Percentiles rank a stretch among this genome's conserved stretches.
phyloP scores from a whole-genome alignment of 345 rosid genomes.

The Crucihimalaya himalaica region DNA sequence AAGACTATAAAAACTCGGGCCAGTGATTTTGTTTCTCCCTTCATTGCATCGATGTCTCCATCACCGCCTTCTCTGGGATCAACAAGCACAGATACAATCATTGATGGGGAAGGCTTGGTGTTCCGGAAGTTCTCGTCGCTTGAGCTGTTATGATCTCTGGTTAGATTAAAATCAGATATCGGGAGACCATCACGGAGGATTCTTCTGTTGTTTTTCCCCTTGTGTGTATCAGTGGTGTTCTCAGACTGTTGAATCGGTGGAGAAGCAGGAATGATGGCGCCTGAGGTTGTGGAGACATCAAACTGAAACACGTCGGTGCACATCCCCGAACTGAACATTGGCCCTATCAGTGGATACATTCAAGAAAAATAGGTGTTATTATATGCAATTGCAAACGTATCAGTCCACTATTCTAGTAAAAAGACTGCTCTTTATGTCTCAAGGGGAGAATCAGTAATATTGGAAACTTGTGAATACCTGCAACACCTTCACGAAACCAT shows the following conservation, averaged over 20 bases:
- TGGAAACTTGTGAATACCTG: slow-evolving; percentile 55
- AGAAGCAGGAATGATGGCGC: slow-evolving; percentile 67
- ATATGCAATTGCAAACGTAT: slow-evolving; percentile 6
- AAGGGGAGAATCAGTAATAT: neutral
- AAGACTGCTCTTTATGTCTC: neutral
- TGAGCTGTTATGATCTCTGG: slow-evolving; percentile 44
- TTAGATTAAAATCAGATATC: slow-evolving; percentile 48
- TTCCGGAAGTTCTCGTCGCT: slow-evolving; percentile 20
- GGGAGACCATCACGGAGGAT: slow-evolving; percentile 52
- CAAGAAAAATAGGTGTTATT: neutral
- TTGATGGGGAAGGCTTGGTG: slow-evolving; percentile 38
- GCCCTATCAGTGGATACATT: slow-evolving; percentile 48
- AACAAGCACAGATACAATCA: slow-evolving; percentile 82
- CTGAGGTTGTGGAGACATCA: slow-evolving; percentile 56
- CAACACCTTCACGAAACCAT: slow-evolving; percentile 94
- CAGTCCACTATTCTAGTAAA: neutral
- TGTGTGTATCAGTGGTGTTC: slow-evolving; percentile 41
- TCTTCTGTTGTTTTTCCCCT: slow-evolving; percentile 66
- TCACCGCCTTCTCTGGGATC: slow-evolving; percentile 70
- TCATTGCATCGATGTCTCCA: slow-evolving; percentile 56
- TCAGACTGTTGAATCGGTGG: slow-evolving; percentile 49
- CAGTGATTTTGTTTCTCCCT: slow-evolving; percentile 57
- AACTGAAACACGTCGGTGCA: slow-evolving; percentile 88
- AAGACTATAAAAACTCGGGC: slow-evolving; percentile 76
- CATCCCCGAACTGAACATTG: slow-evolving; percentile 83